Conservation (phyloP, 139 green algal species). For the Chlorella sorokiniana region DNA sequence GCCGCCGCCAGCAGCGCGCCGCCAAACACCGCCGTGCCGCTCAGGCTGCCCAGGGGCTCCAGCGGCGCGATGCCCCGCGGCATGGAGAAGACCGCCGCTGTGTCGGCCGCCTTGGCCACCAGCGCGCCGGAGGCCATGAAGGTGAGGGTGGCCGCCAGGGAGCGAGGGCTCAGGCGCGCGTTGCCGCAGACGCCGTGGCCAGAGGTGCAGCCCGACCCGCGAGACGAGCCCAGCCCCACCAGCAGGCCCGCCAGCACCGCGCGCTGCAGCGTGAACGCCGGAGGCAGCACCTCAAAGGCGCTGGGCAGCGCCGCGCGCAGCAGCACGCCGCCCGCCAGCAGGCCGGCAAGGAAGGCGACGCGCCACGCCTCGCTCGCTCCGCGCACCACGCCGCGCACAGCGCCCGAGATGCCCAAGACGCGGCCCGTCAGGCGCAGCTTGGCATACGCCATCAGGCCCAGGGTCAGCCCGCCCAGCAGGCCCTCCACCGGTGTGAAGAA, state of each 20-base stretch:
- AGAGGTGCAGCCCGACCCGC: constrained; percentile 73
- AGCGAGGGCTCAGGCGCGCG: constrained; percentile 53
- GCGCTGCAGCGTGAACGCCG: neutral
- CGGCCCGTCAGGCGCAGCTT: neutral
- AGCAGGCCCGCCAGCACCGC: constrained; percentile 53
- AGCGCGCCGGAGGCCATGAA: constrained; percentile 69
- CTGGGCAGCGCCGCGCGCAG: constrained; percentile 19
- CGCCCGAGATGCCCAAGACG: constrained; percentile 35
- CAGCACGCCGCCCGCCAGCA: constrained; percentile 31
- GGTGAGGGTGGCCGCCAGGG: constrained; percentile 30
- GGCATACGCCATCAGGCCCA: constrained; percentile 16
- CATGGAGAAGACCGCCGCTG: constrained; percentile 15
- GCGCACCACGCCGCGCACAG: constrained; percentile 26
- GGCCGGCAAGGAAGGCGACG: constrained; percentile 31
- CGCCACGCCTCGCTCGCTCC: constrained; percentile 26
- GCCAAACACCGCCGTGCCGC: neutral
- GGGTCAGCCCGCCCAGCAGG: constrained; percentile 12
- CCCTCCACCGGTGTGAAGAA: constrained; percentile 8
- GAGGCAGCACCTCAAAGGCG: constrained; percentile 34
- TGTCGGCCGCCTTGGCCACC: constrained; percentile 34
- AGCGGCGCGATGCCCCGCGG: constrained; percentile 17
- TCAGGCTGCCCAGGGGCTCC: neutral
- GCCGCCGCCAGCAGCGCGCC: constrained; percentile 15
- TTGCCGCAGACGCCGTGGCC: constrained; percentile 76
- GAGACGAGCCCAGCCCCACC: constrained; percentile 63